Percentiles rank a stretch among this genome's conserved stretches.
phyloP scores from a whole-genome alignment of 2,329 filamentous ascomycete species.

The Balansia obtecta region DNA sequence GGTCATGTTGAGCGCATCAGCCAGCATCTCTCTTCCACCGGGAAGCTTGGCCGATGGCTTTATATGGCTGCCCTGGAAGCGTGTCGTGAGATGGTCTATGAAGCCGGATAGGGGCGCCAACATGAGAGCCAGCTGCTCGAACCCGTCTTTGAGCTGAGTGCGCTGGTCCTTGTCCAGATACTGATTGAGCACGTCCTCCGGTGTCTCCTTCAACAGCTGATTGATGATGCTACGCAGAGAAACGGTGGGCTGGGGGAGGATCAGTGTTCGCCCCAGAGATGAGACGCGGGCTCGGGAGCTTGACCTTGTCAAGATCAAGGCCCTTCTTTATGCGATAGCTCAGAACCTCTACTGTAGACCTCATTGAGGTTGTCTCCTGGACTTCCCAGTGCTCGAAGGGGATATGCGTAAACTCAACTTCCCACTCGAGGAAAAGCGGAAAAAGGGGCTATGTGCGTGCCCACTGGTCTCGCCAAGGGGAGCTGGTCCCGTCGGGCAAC shows the following conservation, averaged over 20 bases:
- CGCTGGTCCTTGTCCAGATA: constrained; percentile 8
- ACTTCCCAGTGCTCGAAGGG: constrained; percentile 20
- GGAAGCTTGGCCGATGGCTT: constrained; percentile 16
- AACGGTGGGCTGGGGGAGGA: constrained; percentile 28
- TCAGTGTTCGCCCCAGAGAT: constrained; percentile 23
- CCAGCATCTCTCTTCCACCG: no score
- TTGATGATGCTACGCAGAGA: constrained; percentile 18
- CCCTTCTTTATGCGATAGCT: no score
- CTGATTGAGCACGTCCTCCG: constrained; percentile 9
- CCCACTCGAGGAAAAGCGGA: constrained; percentile 32
- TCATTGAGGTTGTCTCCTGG: no score
- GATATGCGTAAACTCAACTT: constrained; percentile 28
- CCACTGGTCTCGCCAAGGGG: constrained; percentile 22
- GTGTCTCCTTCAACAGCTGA: constrained; percentile 21
- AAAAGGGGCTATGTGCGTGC: constrained; percentile 23
- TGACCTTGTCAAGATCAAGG: no score
- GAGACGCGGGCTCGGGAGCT: no score
- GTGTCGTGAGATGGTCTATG: constrained; percentile 19
- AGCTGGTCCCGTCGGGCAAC: no score
- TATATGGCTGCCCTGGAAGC: constrained; percentile 24
- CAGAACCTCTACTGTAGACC: no score
- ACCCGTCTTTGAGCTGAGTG: not conserved
- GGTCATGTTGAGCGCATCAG: no score
- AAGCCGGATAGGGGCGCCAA: constrained; percentile 22
- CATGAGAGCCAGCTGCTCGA: constrained; percentile 11